A percentile compares a stretch with the other conserved stretches of the same genome.
These are phyloP conservation scores for Diplodia intermedia DNA, from an alignment of 2,329 filamentous ascomycete species.

Conservation along the genomic window DNA sequence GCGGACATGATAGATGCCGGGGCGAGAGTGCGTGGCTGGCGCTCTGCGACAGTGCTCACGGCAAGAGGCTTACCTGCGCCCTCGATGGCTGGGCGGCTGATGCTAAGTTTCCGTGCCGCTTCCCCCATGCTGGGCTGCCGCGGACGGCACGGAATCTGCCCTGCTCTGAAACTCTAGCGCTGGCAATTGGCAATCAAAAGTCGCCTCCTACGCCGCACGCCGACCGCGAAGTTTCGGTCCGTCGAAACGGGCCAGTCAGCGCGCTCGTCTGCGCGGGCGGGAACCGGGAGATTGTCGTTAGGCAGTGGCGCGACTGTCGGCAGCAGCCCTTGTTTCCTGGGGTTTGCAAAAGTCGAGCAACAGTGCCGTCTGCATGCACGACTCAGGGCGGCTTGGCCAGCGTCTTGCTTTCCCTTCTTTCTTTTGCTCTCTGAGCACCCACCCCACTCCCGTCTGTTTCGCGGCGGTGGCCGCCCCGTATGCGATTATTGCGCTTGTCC, in stretches of 20 bases:
- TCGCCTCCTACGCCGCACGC: neutral
- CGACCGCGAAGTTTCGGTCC: slow-evolving; percentile 21
- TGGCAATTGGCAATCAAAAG: slow-evolving; percentile 11
- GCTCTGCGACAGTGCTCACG: slow-evolving; percentile 11
- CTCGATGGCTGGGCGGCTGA: slow-evolving; percentile 8
- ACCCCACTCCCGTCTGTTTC: neutral
- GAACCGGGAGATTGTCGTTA: slow-evolving; percentile 26
- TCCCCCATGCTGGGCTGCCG: neutral
- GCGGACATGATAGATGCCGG: neutral
- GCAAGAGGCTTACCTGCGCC: slow-evolving; percentile 5
- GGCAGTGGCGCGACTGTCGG: neutral
- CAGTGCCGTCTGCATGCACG: slow-evolving; percentile 16
- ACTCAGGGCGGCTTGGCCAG: slow-evolving; percentile 8
- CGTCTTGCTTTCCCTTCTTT: neutral
- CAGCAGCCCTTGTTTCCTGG: slow-evolving; percentile 7
- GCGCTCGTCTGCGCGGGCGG: slow-evolving; percentile 1
- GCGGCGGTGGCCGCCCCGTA: slow-evolving; percentile 12
- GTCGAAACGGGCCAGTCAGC: slow-evolving; percentile 8
- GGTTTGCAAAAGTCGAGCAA: slow-evolving; percentile 9
- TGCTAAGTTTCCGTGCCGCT: slow-evolving; percentile 19
- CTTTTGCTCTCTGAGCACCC: neutral
- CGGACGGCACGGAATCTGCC: slow-evolving; percentile 25
- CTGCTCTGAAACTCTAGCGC: slow-evolving; percentile 29
- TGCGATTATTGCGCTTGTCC: neutral
- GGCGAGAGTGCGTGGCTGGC: slow-evolving; percentile 1